Base-by-base conservation (phyloP, 441 rosid species). In the Codiaeum variegatum region DNA sequence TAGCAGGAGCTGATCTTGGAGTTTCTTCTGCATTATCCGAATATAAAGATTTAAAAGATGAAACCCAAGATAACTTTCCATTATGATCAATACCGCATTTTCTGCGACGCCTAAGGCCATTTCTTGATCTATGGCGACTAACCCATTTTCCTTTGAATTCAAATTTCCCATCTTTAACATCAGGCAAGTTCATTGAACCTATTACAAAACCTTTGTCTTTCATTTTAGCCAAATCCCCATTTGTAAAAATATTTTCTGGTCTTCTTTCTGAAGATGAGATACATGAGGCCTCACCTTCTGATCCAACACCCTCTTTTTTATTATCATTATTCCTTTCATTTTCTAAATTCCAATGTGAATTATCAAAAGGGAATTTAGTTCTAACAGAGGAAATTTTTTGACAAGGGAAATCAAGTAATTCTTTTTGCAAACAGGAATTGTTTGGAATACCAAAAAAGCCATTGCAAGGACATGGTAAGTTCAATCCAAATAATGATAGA, bases 391-490 rank as follows among this genome's bases (percentile, higher is more conserved):
- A 80, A 62, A 90, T 83, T 56, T 80, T 85, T 62, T 76, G 65
- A 1, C 76, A 67, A 1, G 92, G 90, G 23, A 65, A 46, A 44
- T 85, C 75, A 42, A 71, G 75, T 51, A 88, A 46, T 58, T 66
- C 59, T 62, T 81, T 77, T 83, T 85, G 91, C 36, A 86, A 83
- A 75, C 96, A 88, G 23, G 40, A 29, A 29, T 70, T 70, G 26
- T 75, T 72, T 44, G 55, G 73, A 70, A 70, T 40, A 19, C 87
- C 83, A 58, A 85, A 90, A 6, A 83, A 55, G 6, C 91, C 88
- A 38, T 83, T 76, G 79, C 91, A 88, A 61, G 91, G 83, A 47
- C 96, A 92, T 0, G 93, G 91, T 54, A 92, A 82, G 26, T 56
- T 31, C 75, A 83, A 74, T 13, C 96, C 94, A 15, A 90, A 84